Conservation (phyloP, 2,329 filamentous ascomycete species). For the Rutstroemia sp. region DNA sequence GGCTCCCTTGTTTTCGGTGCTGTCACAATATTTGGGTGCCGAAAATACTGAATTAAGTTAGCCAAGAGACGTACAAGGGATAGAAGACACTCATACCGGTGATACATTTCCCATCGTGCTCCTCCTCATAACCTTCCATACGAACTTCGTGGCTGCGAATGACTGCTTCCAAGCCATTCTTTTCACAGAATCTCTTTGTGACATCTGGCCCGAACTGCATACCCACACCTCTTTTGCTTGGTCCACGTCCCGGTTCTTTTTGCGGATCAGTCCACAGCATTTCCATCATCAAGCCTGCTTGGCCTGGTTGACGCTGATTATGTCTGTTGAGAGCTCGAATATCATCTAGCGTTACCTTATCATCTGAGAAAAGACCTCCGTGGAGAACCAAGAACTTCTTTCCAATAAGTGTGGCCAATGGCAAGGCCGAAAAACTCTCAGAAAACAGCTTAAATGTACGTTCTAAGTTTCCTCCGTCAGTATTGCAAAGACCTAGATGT, state of each 20-base stretch:
- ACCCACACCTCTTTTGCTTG: slow-evolving; percentile 93
- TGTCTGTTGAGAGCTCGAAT: slow-evolving; percentile 90
- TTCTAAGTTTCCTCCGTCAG: slow-evolving; percentile 14
- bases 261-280: slow-evolving; percentile 99
- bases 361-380: slow-evolving; percentile 91
- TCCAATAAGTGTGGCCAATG: slow-evolving; percentile 85
- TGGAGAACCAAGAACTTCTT: slow-evolving; percentile 88
- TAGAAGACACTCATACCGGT: slow-evolving; percentile 52
- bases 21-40: slow-evolving; percentile 94
- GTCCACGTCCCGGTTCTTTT: slow-evolving; percentile 73
- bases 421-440: slow-evolving; percentile 91
- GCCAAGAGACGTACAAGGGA: neutral
- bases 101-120: slow-evolving; percentile 92
- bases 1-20: slow-evolving; percentile 94
- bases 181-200: slow-evolving; percentile 93
- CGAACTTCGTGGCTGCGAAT: slow-evolving; percentile 97
- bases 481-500: neutral
- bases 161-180: slow-evolving; percentile 87
- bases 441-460: slow-evolving; percentile 95
- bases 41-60: slow-evolving; percentile 65
- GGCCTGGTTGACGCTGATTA: slow-evolving; percentile 84
- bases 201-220: slow-evolving; percentile 96
- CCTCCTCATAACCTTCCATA: slow-evolving; percentile 98
- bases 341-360: slow-evolving; percentile 85
- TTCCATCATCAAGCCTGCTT: slow-evolving; percentile 97